Evolutionary conservation across 1,284 basidiomycete species (phyloP).

Genomic region (Rhodofomes roseus): DNA sequence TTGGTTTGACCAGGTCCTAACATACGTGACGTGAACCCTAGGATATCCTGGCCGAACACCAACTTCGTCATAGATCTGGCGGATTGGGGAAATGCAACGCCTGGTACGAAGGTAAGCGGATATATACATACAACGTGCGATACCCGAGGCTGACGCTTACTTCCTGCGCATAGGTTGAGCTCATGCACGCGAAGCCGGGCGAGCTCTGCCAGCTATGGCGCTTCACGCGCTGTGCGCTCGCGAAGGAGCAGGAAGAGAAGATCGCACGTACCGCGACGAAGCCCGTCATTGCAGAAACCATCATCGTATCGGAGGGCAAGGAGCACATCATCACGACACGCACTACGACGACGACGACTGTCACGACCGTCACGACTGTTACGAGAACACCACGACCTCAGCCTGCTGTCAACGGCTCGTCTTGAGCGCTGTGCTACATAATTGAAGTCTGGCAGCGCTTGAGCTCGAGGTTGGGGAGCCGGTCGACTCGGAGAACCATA

Average conservation of each 20-base stretch:
- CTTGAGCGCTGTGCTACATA: too few species aligned
- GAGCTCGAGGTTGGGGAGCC: neutral
- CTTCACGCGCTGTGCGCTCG: conserved; percentile 18
- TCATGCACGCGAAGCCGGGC: conserved; percentile 12
- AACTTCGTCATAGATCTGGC: conserved; percentile 22
- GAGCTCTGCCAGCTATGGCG: conserved; percentile 22
- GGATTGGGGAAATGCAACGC: conserved; percentile 16
- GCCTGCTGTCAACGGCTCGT: neutral
- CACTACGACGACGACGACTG: conserved; percentile 23
- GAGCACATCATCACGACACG: conserved; percentile 21
- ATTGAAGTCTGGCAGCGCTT: too few species aligned
- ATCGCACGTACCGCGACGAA: conserved; percentile 13
- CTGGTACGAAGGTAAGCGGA: conserved; percentile 20
- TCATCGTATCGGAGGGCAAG: conserved; percentile 20
- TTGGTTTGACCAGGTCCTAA: neutral
- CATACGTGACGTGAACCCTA: neutral
- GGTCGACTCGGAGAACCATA: too few species aligned
- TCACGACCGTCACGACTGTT: conserved; percentile 25
- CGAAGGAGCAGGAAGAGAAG: conserved; percentile 10
- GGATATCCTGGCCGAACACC: conserved; percentile 25
- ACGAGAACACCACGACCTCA: conserved; percentile 16
- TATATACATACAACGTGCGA: too few species aligned
- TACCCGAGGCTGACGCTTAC: neutral
- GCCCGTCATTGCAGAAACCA: conserved; percentile 21
- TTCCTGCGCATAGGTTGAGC: conserved; percentile 16